Base-by-base conservation (phyloP, 2,329 filamentous ascomycete genomes). In the Botrytis sinoallii region DNA sequence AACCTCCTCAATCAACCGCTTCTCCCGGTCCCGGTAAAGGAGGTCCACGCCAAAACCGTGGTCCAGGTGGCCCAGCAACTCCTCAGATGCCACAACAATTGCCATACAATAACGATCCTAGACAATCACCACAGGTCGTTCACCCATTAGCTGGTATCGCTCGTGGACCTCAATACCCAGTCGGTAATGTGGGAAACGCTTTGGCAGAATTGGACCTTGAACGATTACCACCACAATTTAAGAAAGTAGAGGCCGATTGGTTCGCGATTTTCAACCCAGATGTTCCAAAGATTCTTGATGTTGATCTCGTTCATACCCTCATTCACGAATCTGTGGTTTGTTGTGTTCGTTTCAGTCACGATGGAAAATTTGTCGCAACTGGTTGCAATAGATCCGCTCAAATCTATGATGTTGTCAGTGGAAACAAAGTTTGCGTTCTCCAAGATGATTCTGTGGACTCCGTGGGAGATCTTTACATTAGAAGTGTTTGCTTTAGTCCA, bases 321-420 rank as follows among this genome's bases (percentile, higher is more conserved):
- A 89, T 90, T 75, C 96, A 99, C 81, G 93, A 97, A 81, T 98
- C 95, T 79, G 96, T 99, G 5, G 96, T 99, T 1, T 99, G 96
- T 87, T 99, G 96, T 82, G 96, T 99, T 52, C 90, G 96, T 74
- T 99, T 99, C 86, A 98, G 95, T 82, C 90, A 93, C 72, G 96
- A 99, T 81, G 96, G 96, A 78, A 95, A 97, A 81, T 98, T 93
- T 79, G 93, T 99, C 72, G 96, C 96, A 12, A 99, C 96, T 8
- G 96, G 96, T 61, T 98, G 96, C 87, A 99, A 99, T 84, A 88
- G 95, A 76, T 97, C 94, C n/a, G 96, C 96, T n/a, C 95, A 98
- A 84, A 99, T 99, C 79, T 99, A 96, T 83, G 96, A 99, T 77
- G 95, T 98, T 60, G 88, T 90, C 79, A 92, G 90, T 25, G 96